Evolutionary conservation across 2,329 filamentous ascomycete species (phyloP), one percentile per base, ranked within the genome.

Genomic region (Amauroascus niger): DNA sequence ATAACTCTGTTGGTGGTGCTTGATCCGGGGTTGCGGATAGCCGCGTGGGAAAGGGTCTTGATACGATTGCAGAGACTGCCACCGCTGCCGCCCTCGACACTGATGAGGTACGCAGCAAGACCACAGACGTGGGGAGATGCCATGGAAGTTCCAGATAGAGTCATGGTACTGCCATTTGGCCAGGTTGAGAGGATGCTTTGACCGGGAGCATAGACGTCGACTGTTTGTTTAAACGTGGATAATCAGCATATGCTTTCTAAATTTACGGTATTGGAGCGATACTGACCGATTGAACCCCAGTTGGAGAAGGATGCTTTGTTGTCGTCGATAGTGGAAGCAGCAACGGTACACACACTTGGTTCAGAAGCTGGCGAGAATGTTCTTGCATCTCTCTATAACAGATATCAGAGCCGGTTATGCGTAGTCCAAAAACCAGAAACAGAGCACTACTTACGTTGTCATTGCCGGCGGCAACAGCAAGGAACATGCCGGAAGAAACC

Each of bases 181-280:
- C 73, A 79, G 9, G 77, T 62, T 30, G 71, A 75, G 14, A 77
- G 66, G 55, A 82, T 74, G 58, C 73, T 59, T 58, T 76, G 70
- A 35, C 79, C 79, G 0, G 79, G 79, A 14, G 77, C 79, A 60
- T 77, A 82, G 62, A 82, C 66, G 62, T 81, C 79, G 47, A 80
- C 73, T 59, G 26, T 5, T 11, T 5, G 49, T 39, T 6, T 26
- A 9, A 30, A 14, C n/a, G n/a, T 26, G 24, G 11, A 4, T 56
- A 54, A 6, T 16, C 1, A 13, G 13, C 16, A 20, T 13, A 5
- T 30, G 20, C 14, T 6, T 20, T 8, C 6, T 46, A 7, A 22
- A 2, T 6, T 30, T 30, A 9, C 26, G n/a, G 26, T 30, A n/a
- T 22, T 5, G 13, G 35, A 2, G 13, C 4, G 13, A 18, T 24